A percentile compares a stretch with the other conserved stretches of the same genome.
Evolutionary conservation across 2,329 filamentous ascomycete species (phyloP).

Genomic region (Aspergillus fischeri): DNA sequence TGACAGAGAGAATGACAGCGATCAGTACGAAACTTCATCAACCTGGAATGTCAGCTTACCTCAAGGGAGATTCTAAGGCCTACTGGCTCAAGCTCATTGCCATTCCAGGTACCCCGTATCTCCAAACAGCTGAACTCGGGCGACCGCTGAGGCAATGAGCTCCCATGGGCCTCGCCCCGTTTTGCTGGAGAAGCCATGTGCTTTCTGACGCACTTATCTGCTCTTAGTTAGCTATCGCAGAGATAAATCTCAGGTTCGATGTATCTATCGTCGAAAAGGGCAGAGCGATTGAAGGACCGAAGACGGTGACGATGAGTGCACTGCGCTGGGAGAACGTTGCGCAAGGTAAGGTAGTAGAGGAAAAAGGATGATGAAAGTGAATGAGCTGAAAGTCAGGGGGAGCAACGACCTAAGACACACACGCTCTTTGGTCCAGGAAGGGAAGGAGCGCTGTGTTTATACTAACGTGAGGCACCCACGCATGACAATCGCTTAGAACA

Average conservation of each 20-base stretch:
- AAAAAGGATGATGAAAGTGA: not conserved
- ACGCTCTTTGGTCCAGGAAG: conserved; percentile 1
- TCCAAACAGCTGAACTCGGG: conserved; percentile 26
- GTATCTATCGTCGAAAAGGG: not conserved
- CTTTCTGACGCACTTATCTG: not conserved
- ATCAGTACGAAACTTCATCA: not conserved
- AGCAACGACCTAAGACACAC: not conserved
- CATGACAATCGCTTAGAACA: not conserved
- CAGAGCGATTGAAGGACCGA: not conserved
- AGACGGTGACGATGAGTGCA: no score
- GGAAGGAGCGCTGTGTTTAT: not conserved
- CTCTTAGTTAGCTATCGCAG: not conserved
- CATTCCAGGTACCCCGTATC: conserved; percentile 30
- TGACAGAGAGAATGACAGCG: not conserved
- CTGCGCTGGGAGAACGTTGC: not conserved
- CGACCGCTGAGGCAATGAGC: conserved; percentile 2
- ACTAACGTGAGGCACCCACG: not conserved
- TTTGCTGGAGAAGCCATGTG: not conserved
- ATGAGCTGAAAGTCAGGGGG: not conserved
- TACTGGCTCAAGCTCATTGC: conserved; percentile 19
- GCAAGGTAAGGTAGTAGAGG: not conserved
- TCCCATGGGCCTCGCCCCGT: not conserved
- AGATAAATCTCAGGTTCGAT: not conserved
- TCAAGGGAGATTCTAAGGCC: conserved; percentile 26
- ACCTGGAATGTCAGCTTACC: conserved; percentile 16